phyloP scores from a whole-genome alignment of 1,139 yeast genomes.

The Blastobotrys illinoisensis region DNA sequence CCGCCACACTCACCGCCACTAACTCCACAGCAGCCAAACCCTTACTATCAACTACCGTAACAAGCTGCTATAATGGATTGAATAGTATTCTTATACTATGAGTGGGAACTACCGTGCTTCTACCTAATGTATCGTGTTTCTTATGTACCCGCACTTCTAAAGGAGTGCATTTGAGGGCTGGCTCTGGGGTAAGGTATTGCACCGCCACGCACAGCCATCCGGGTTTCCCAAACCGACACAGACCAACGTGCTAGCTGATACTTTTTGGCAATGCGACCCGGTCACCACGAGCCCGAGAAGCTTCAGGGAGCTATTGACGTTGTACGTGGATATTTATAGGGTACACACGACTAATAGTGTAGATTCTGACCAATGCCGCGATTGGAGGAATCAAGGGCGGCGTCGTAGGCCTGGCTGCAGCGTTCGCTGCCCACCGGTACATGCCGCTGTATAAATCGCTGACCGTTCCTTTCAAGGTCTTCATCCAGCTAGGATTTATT shows the following conservation, averaged over 20 bases:
- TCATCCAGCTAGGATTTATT: constrained; percentile 26
- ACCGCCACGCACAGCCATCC: neutral
- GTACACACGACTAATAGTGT: neutral
- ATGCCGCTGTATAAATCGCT: constrained; percentile 25
- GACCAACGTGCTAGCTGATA: too few species aligned
- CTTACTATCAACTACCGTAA: too few species aligned
- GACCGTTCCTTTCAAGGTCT: constrained; percentile 28
- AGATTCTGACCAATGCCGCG: constrained; percentile 25
- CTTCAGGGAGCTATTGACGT: constrained; percentile 28
- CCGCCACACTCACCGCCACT: neutral
- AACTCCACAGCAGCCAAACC: neutral
- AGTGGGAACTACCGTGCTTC: too few species aligned
- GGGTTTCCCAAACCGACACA: neutral
- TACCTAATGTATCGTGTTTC: too few species aligned
- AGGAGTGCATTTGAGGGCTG: too few species aligned
- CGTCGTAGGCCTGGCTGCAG: constrained; percentile 22
- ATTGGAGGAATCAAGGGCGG: constrained; percentile 26
- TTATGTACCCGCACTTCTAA: too few species aligned
- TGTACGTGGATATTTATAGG: constrained; percentile 17
- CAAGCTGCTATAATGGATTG: too few species aligned
- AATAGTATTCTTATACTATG: too few species aligned
- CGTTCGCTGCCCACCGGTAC: constrained; percentile 22
- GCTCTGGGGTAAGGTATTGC: neutral
- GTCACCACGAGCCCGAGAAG: constrained; percentile 29
- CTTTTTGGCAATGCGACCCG: constrained; percentile 21